These are phyloP conservation scores for Boletus reticulatus DNA, from an alignment of 768 basidiomycete genomes.

Conservation along the genomic window DNA sequence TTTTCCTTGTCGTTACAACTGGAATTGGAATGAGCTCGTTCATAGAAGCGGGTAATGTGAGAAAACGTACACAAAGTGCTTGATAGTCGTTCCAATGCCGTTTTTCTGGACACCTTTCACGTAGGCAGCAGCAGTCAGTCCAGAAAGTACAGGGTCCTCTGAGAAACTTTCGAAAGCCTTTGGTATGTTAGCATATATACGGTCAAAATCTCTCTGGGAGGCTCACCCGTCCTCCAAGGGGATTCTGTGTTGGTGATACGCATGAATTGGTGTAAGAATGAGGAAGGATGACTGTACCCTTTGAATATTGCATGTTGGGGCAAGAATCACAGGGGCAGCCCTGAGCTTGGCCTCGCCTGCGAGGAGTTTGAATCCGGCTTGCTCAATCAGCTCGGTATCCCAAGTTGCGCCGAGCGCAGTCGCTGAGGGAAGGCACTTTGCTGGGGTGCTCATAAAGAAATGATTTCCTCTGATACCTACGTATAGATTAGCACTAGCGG, in stretches of 20 bases:
- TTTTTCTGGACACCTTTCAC: conserved; percentile 73
- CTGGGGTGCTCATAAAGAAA: conserved; percentile 80
- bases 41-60: not conserved
- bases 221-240: conserved; percentile 65
- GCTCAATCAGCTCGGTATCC: conserved; percentile 61
- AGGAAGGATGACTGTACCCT: conserved; percentile 43
- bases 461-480: conserved; percentile 63
- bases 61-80: conserved; percentile 69
- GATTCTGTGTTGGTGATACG: conserved; percentile 42
- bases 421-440: conserved; percentile 72
- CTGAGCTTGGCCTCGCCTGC: conserved; percentile 71
- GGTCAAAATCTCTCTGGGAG: not conserved
- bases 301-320: conserved; percentile 84
- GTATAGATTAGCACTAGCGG: not conserved
- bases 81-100: conserved; percentile 77
- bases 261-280: not conserved
- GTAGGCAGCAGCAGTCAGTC: conserved; percentile 66
- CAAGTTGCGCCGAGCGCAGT: conserved; percentile 78
- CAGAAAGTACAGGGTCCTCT: conserved; percentile 75
- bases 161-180: conserved; percentile 79
- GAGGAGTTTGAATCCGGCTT: conserved; percentile 61
- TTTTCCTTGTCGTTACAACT: conserved; percentile 83
- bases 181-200: conserved; percentile 7
- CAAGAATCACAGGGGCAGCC: conserved; percentile 67
- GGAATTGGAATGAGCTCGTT: not conserved